Base-by-base conservation (phyloP, 1,139 yeast species). In the Scheffersomyces quercinus region DNA sequence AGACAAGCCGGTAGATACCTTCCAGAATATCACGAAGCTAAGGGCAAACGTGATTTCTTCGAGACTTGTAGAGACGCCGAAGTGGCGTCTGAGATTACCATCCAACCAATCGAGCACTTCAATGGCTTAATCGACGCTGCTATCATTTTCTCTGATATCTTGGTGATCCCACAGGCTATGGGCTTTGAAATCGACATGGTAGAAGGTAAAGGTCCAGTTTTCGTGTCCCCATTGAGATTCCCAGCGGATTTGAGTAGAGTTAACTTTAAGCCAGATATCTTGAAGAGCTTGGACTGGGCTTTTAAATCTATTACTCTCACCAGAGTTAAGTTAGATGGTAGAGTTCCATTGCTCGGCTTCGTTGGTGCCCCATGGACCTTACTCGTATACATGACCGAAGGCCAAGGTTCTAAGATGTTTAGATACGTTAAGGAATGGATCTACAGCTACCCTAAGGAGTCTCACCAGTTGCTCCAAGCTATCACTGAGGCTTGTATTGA, bases 341-440 rank as follows among this genome's bases (percentile, higher is more conserved):
- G 96, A 57, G 98, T 91, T 13, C 99, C 99, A 20, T 75, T 93
- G 52, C 75, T 93, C 43, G 99, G 99, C 3, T 93, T 93, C 67
- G 88, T 93, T 54, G 99, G 99, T 45, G 97, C 96, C 11, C 99
- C 99, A 46, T 93, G 97, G 97, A 93, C 99, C 9, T 70, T 93
- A 50, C 76, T 93, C 70, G 97, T 91, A 35, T 93, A 95, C 67
- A 95, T 93, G 97, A 84, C 93, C 47, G 99, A 93, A 68, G 99
- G 99, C 39, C 97, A 96, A 55, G 97, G 97, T 12, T 85, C 97
- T 9, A 87, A 88, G 64, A 77, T 91, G 76, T 93, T 88, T 71
- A 78, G 97, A 60, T 89, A 77, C 60, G 97, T 90, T 46, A 90
- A 93, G 65, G 87, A 88, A 62, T 91, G 98, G 97, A 76, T 93